Percentiles rank a stretch among this genome's conserved stretches.
These are phyloP conservation scores for Tetrapyrgos nigripes DNA, from an alignment of 1,284 basidiomycete species.

Conservation along the genomic window DNA sequence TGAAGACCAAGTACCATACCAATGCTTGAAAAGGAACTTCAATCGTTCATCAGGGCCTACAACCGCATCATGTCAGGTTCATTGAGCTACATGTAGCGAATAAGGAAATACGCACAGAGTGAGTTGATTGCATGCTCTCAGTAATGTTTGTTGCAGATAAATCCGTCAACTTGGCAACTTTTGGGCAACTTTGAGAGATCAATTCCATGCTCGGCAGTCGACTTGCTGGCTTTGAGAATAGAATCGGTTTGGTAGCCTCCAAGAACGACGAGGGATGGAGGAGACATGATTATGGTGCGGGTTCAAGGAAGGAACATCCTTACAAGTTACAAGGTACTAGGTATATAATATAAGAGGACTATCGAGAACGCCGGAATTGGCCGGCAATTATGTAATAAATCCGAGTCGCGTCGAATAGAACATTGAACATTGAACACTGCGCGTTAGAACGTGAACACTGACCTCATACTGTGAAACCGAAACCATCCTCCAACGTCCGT, in stretches of 20 bases:
- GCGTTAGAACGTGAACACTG: slow-evolving; percentile 37
- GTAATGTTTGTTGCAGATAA: slow-evolving; percentile 48
- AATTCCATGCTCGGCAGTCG: slow-evolving; percentile 39
- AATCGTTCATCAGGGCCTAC: slow-evolving; percentile 46
- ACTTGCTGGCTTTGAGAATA: slow-evolving; percentile 29
- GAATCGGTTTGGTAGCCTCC: slow-evolving; percentile 15
- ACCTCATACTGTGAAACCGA: no score
- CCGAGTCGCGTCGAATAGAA: no score
- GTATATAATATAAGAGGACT: no score
- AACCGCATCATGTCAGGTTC: background rate
- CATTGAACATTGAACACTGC: slow-evolving; percentile 41
- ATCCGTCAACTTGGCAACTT: slow-evolving; percentile 43
- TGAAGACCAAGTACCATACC: slow-evolving; percentile 28
- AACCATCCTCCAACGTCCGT: no score
- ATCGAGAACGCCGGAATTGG: no score
- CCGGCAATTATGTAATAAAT: no score
- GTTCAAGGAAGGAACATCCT: background rate
- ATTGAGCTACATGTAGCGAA: background rate
- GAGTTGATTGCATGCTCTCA: slow-evolving; percentile 41
- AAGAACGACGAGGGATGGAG: slow-evolving; percentile 2
- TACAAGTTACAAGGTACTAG: no score
- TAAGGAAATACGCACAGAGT: slow-evolving; percentile 36
- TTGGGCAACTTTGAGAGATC: slow-evolving; percentile 46
- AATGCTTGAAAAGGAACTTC: slow-evolving; percentile 48
- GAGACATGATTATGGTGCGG: slow-evolving; percentile 2